These are phyloP conservation scores for Lecanicillium sp. DNA, from an alignment of 2,329 filamentous ascomycete genomes.

Conservation along the genomic window DNA sequence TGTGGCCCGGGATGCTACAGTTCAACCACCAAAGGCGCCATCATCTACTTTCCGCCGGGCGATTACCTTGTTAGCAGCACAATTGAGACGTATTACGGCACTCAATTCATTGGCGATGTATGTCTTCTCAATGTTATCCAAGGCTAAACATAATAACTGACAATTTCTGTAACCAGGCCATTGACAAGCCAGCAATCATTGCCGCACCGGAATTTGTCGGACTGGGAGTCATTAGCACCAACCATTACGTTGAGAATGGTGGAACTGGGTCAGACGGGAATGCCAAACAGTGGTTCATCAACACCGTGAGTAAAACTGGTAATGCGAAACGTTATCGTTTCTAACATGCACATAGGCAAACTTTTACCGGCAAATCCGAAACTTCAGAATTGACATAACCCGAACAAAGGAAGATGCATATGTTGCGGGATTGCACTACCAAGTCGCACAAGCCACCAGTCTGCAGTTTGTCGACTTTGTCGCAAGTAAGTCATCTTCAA, in stretches of 20 bases:
- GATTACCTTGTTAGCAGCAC: conserved; percentile 14
- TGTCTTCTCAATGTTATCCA: conserved; percentile 24
- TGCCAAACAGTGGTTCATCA: conserved; percentile 11
- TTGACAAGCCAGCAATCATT: conserved; percentile 5
- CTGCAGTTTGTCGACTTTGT: conserved; percentile 12
- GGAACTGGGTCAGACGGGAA: conserved; percentile 8
- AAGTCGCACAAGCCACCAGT: conserved; percentile 15
- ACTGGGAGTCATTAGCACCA: conserved; percentile 9
- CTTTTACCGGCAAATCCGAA: conserved; percentile 12
- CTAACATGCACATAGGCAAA: neutral
- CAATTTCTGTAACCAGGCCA: conserved; percentile 2
- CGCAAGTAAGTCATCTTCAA: neutral
- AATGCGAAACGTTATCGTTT: too few species aligned
- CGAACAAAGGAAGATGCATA: neutral
- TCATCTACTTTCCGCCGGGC: conserved; percentile 19
- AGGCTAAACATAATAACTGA: neutral
- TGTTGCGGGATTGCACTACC: conserved; percentile 11
- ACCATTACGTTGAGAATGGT: conserved; percentile 10
- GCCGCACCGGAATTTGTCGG: conserved; percentile 7
- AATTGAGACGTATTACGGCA: conserved; percentile 12
- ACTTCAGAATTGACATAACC: conserved; percentile 11
- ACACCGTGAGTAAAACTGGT: too few species aligned
- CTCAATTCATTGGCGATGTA: conserved; percentile 34
- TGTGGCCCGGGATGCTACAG: neutral
- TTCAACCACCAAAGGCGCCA: conserved; percentile 11